These are phyloP conservation scores for Neopestalotiopsis sp. DNA, from an alignment of 2,329 filamentous ascomycete species.

Conservation along the genomic window DNA sequence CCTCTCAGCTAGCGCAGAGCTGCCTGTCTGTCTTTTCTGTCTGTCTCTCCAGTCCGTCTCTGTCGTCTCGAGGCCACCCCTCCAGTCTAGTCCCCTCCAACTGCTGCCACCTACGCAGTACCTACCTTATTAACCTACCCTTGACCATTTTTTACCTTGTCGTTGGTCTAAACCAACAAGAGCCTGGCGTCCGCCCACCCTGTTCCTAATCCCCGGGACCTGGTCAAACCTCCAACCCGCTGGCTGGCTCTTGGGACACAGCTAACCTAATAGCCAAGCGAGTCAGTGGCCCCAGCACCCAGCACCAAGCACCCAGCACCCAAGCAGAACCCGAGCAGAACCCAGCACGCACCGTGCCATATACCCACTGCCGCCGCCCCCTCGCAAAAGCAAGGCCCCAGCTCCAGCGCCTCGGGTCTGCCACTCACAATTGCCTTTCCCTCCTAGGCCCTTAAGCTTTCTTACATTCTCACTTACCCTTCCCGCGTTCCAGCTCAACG, in stretches of 20 bases:
- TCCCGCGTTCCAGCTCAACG: slow-evolving; percentile 4
- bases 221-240: neutral
- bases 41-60: neutral
- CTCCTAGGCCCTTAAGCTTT: slow-evolving; percentile 5
- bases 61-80: neutral
- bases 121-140: neutral
- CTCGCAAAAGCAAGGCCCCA: slow-evolving; percentile 21
- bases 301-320: slow-evolving; percentile 17
- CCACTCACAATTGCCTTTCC: slow-evolving; percentile 6
- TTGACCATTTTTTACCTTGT: neutral
- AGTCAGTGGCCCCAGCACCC: slow-evolving; percentile 42
- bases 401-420: slow-evolving; percentile 11
- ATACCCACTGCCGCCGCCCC: slow-evolving; percentile 52
- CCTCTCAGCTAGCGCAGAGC: neutral
- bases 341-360: too few relatives aligned
- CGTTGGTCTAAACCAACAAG: neutral
- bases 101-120: too few relatives aligned
- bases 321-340: too few relatives aligned
- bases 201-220: slow-evolving; percentile 9
- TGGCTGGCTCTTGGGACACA: neutral
- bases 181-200: slow-evolving; percentile 1
- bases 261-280: neutral
- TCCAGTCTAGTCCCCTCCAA: neutral
- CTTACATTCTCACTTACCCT: slow-evolving; percentile 1
- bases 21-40: neutral